Percentiles rank a stretch among this genome's conserved stretches.
These are phyloP conservation scores for Croton laevigatus DNA, from an alignment of 441 rosid species.

Conservation along the genomic window DNA sequence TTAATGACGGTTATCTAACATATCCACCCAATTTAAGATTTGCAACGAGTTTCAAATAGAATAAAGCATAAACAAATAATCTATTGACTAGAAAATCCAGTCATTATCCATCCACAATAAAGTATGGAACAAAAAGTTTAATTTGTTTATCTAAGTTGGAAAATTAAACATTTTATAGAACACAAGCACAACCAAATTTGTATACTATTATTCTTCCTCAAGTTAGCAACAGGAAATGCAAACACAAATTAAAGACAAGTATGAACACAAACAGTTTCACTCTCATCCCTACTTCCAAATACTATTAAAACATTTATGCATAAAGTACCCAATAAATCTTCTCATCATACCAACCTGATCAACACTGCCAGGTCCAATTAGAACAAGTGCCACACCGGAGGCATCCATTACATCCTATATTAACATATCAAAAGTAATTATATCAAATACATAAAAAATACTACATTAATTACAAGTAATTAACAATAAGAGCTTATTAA, in stretches of 20 bases:
- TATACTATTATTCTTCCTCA: neutral
- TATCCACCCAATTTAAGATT: conserved; percentile 3
- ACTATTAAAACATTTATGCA: neutral
- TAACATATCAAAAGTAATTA: conserved; percentile 10
- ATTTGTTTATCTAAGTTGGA: neutral
- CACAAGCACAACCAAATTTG: neutral
- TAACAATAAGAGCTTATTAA: neutral
- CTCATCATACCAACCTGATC: conserved; percentile 53
- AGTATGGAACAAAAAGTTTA: neutral
- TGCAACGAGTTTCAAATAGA: conserved; percentile 1
- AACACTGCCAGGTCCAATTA: conserved; percentile 85
- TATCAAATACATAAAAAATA: conserved; percentile 1
- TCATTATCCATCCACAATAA: neutral
- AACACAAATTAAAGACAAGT: neutral
- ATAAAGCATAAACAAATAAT: neutral
- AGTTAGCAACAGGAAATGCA: neutral
- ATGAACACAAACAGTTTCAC: neutral
- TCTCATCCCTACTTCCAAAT: neutral
- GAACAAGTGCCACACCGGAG: conserved; percentile 70
- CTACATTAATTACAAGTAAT: neutral
- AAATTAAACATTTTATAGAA: neutral
- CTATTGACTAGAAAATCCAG: neutral
- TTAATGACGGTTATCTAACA: conserved; percentile 18
- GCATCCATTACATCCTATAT: conserved; percentile 83
- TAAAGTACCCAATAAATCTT: neutral